A percentile compares a stretch with the other conserved stretches of the same genome.
phyloP scores from a whole-genome alignment of 2,329 filamentous ascomycete species.

The Colletotrichum tamarilloi region DNA sequence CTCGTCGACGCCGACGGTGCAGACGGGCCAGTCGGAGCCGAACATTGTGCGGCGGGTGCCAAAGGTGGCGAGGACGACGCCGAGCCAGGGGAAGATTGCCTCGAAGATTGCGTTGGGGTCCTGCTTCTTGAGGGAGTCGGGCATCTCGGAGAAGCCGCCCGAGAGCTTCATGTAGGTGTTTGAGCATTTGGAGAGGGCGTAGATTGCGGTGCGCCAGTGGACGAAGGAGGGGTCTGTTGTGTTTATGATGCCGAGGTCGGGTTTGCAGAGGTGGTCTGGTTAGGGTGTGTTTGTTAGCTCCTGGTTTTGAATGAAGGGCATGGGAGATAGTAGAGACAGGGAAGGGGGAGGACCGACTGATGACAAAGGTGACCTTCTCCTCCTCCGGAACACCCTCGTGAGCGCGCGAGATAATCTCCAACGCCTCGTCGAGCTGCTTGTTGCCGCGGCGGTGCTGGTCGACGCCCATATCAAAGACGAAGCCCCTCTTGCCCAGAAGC shows the following conservation, averaged over 20 bases:
- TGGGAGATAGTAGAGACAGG: too few relatives aligned
- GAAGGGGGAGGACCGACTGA: slow-evolving; percentile 65
- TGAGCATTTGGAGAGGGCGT: slow-evolving; percentile 71
- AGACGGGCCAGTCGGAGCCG: slow-evolving; percentile 94
- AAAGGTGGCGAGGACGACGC: slow-evolving; percentile 78
- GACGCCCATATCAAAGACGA: slow-evolving; percentile 85
- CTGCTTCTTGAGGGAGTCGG: slow-evolving; percentile 61
- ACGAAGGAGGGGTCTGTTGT: slow-evolving; percentile 68
- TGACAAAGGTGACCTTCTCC: slow-evolving; percentile 72
- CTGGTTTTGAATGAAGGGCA: too few relatives aligned
- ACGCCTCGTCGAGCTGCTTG: slow-evolving; percentile 77
- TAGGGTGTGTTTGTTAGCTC: background rate
- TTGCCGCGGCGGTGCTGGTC: slow-evolving; percentile 83
- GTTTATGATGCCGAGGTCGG: slow-evolving; percentile 75
- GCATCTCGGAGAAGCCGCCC: slow-evolving; percentile 82
- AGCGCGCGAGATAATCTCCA: slow-evolving; percentile 76
- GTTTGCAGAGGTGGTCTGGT: slow-evolving; percentile 90
- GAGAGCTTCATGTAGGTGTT: slow-evolving; percentile 92
- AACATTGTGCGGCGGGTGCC: slow-evolving; percentile 83
- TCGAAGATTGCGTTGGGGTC: slow-evolving; percentile 69
- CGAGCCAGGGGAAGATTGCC: slow-evolving; percentile 76
- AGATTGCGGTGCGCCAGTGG: slow-evolving; percentile 77
- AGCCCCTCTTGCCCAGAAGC: slow-evolving; percentile 71
- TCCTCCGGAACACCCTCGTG: slow-evolving; percentile 70
- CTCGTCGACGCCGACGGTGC: slow-evolving; percentile 69